These are phyloP conservation scores for Ceratobasidium sp. DNA, from an alignment of 1,284 basidiomycete genomes.

Conservation along the genomic window DNA sequence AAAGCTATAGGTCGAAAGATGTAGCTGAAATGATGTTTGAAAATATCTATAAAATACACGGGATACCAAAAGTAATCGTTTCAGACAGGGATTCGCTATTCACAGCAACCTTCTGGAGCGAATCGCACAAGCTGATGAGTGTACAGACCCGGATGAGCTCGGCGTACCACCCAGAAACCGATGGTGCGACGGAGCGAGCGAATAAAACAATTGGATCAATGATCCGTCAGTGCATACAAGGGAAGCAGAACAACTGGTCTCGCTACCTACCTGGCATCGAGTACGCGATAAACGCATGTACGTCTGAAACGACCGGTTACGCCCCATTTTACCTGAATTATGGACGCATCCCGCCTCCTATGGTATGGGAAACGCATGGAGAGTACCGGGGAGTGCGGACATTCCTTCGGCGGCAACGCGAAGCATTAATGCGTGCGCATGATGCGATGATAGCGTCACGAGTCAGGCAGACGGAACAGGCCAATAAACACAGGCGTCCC, in stretches of 20 bases:
- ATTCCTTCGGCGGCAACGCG: constrained; percentile 50
- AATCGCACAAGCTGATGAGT: constrained; percentile 51
- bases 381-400: constrained; percentile 50
- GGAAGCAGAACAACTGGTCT: constrained; percentile 58
- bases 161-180: constrained; percentile 49
- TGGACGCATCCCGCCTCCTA: constrained; percentile 50
- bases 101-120: constrained; percentile 49
- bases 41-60: constrained; percentile 50
- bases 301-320: constrained; percentile 51
- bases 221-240: constrained; percentile 53
- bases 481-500: constrained; percentile 48
- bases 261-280: constrained; percentile 55
- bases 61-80: constrained; percentile 49
- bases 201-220: constrained; percentile 58
- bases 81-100: constrained; percentile 48
- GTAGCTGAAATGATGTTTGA: constrained; percentile 50
- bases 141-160: constrained; percentile 49
- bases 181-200: constrained; percentile 49
- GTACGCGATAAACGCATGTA: constrained; percentile 53
- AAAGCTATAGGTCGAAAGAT: constrained; percentile 46
- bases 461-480: constrained; percentile 51
- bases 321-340: constrained; percentile 55
- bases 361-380: constrained; percentile 50
- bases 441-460: constrained; percentile 52
- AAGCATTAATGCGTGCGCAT: constrained; percentile 52